Conservation (phyloP, 2,329 filamentous ascomycete species). For the Gyromitra esculenta region DNA sequence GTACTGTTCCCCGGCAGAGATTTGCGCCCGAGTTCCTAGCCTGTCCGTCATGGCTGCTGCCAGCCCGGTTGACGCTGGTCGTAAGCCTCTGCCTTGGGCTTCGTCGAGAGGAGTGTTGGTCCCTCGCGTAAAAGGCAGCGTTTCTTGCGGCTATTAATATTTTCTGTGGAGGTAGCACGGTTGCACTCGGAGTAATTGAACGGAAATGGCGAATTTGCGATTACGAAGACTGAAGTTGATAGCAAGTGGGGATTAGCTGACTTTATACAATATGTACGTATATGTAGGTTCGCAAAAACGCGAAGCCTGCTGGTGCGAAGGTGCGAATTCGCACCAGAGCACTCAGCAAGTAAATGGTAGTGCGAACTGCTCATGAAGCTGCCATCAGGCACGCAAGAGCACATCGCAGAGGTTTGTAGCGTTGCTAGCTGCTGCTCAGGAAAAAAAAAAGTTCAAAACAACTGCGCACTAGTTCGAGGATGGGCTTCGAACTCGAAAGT, state of each 20-base stretch:
- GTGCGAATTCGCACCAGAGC: conserved; percentile 41
- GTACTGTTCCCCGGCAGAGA: not conserved
- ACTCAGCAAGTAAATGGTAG: not conserved
- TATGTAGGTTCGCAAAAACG: conserved; percentile 13
- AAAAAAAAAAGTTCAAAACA: conserved; percentile 1
- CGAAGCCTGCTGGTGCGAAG: conserved; percentile 24
- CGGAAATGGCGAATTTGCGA: conserved; percentile 2
- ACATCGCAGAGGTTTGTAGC: conserved; percentile 32
- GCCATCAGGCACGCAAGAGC: conserved; percentile 11
- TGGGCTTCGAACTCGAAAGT: conserved; percentile 25
- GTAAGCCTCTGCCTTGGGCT: not conserved
- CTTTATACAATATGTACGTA: not conserved
- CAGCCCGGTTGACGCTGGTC: too few relatives aligned
- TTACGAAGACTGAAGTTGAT: conserved; percentile 14
- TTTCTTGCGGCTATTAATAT: not conserved
- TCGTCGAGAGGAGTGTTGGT: not conserved
- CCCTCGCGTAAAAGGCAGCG: conserved; percentile 3
- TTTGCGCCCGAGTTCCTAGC: not conserved
- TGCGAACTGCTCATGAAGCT: conserved; percentile 26
- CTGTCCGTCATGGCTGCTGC: conserved; percentile 12
- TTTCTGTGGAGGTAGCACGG: not conserved
- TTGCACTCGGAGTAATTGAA: conserved; percentile 4
- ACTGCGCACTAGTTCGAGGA: conserved; percentile 32
- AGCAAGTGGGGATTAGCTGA: conserved; percentile 18
- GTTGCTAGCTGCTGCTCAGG: conserved; percentile 11